phyloP scores from a whole-genome alignment of 1,139 yeast species.

The Yarrowia galli region DNA sequence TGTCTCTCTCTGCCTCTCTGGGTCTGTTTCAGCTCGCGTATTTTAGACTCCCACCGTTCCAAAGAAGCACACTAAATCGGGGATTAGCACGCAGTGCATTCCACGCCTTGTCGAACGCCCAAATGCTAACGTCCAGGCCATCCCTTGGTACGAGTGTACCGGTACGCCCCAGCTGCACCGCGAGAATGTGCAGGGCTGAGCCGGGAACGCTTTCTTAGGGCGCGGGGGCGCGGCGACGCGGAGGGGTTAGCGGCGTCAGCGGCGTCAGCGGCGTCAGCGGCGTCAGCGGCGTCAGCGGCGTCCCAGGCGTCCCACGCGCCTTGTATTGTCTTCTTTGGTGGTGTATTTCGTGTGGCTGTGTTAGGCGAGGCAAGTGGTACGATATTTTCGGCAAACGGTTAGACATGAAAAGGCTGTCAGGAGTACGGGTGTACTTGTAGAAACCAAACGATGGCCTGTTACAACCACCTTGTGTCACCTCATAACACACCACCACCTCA shows the following conservation, averaged over 20 bases:
- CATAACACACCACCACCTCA: too few species aligned
- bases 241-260: not conserved
- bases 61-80: slow-evolving; percentile 4
- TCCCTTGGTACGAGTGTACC: too few species aligned
- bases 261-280: not conserved
- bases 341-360: too few species aligned
- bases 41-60: slow-evolving; percentile 27
- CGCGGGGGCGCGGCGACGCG: too few species aligned
- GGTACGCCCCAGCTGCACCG: slow-evolving; percentile 6
- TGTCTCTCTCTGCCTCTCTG: not conserved
- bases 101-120: not conserved
- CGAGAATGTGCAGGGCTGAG: slow-evolving; percentile 19
- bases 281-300: not conserved
- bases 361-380: too few species aligned
- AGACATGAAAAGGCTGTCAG: too few species aligned
- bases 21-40: slow-evolving; percentile 28
- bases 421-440: too few species aligned
- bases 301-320: not conserved
- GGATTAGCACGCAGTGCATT: slow-evolving; percentile 26
- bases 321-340: not conserved
- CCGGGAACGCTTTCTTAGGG: too few species aligned
- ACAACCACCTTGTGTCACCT: too few species aligned
- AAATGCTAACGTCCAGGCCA: slow-evolving; percentile 7
- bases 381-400: too few species aligned
- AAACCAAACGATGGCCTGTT: too few species aligned